Evolutionary conservation across 495 filamentous ascomycete species (phyloP), one percentile per base, ranked within the genome.

Genomic region (Penicillium steckii): DNA sequence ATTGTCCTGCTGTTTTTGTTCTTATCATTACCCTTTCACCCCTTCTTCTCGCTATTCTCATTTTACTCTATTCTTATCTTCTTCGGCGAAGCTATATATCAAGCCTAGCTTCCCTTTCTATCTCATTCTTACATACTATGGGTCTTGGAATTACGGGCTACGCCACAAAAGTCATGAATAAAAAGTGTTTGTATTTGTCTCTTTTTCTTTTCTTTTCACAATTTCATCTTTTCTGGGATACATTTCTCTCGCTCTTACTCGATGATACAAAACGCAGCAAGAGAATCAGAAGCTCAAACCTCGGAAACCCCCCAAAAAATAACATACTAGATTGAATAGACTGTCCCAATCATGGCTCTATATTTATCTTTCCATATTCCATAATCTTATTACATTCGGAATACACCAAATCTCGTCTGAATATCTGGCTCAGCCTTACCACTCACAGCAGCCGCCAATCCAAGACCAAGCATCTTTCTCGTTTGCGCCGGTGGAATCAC

Each of bases 401-500:
- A 98, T 9, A 98, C 88, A 29, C 94, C 94, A 80, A 95, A 98
- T 67, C 75, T 85, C 17, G 89, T 96, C 61, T 82, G 78, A 42
- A 73, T 68, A 25, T 81, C 79, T 42, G 73, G 59, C 50, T 83
- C 73, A 37, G 77, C 75, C 60, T 77, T 76, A 10, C 89, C 88
- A 17, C 85, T 82, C 60, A 91, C 65, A 17, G 91, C 90, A 60
- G 89, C 89, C 57, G 80, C 78, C 69, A 98, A 71, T 2, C 90
- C 89, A 55, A 97, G 64, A 0, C 91, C 94, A 12, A 98, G 71
- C 51, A 95, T 88, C 30, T 77, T 73, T 67, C 94, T 78, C 35
- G 94, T 97, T 62, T 97, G 90, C 44, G 84, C 82, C 0, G 94
- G 94, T 0, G 88, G 89, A 51, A 97, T 96, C 3, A 98, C 82